Evolutionary conservation across 1,284 basidiomycete genomes (phyloP), one percentile per base, ranked within the genome.

Genomic region (Tilletia horrida): DNA sequence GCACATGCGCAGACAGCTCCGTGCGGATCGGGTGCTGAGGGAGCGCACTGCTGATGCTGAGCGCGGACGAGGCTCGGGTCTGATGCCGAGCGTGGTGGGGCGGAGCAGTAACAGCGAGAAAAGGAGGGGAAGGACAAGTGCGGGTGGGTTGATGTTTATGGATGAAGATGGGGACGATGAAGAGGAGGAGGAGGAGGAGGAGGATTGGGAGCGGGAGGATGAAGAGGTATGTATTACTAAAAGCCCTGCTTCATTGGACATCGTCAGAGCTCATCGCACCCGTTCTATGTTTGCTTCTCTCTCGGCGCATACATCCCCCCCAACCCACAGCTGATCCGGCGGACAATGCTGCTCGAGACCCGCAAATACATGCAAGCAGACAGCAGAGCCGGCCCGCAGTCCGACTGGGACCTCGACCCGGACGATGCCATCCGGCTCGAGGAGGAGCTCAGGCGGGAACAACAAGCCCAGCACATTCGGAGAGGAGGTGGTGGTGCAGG

Each of bases 401-500:
- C 50, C 4, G 50, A 52, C 50, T 52, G 48, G 25, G 44, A 27
- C 40, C 42, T 48, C 25, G 48, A 57, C 23, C 42, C 48, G 4
- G 42, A 50, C 44, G 47, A 65, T 23, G 64, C 50, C 8, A 35
- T 27, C 21, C 47, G 18, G 48, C 50, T 45, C 64, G 47, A 65
- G 25, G 47, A 47, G 31, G 48, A 43, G 25, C n/a, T 44, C 9
- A 42, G 31, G 43, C 40, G 18, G n/a, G 43, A 42, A 16, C 61
- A 25, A 25, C 50, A 52, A 14, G 3, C 16, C 6, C 45, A 48
- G 45, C 45, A 44, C n/a, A n/a, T 40, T 40, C 6, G 35, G 6
- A 11, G 35, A 4, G 35, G 35, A 4, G 35, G 35, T 11, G 11
- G 35, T 11, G 11, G 35, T 40, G 35, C 35, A 40, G 35, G 6